Evolutionary conservation across 2,329 filamentous ascomycete species (phyloP).

Genomic region (Pestalotiopsis sp.): DNA sequence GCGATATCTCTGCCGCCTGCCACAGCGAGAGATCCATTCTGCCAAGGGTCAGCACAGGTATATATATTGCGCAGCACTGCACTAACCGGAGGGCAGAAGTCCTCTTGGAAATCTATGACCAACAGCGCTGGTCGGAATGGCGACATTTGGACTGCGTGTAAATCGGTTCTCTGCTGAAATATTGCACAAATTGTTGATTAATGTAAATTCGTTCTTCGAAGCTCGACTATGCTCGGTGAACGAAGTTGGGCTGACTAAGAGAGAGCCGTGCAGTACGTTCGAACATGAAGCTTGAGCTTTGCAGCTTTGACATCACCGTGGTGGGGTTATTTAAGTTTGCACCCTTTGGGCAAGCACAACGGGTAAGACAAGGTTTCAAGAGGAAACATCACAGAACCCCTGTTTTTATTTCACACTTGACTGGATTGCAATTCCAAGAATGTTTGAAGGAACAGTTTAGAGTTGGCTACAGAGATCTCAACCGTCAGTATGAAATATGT

Average conservation of each 20-base stretch:
- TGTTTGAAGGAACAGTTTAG: too few species aligned
- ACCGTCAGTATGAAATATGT: neutral
- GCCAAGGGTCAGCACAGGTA: slow-evolving; percentile 21
- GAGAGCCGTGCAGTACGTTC: neutral
- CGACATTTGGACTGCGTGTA: neutral
- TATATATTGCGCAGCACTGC: neutral
- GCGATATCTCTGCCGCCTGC: slow-evolving; percentile 71
- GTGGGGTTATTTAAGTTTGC: neutral
- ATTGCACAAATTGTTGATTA: too few species aligned
- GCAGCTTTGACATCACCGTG: neutral
- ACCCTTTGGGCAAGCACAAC: too few species aligned
- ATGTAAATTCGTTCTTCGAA: neutral
- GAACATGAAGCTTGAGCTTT: neutral
- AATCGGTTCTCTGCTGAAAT: neutral
- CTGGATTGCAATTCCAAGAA: too few species aligned
- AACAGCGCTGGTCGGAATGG: slow-evolving; percentile 58
- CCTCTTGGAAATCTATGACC: slow-evolving; percentile 88
- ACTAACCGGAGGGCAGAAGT: slow-evolving; percentile 88
- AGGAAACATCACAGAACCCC: too few species aligned
- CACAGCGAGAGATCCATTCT: slow-evolving; percentile 89
- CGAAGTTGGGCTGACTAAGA: neutral
- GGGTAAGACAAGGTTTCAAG: too few species aligned
- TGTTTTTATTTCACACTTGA: too few species aligned
- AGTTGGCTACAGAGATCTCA: neutral
- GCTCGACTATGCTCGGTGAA: neutral